Conservation (phyloP, 495 filamentous ascomycete genomes). For the Bacidia gigantensis region DNA sequence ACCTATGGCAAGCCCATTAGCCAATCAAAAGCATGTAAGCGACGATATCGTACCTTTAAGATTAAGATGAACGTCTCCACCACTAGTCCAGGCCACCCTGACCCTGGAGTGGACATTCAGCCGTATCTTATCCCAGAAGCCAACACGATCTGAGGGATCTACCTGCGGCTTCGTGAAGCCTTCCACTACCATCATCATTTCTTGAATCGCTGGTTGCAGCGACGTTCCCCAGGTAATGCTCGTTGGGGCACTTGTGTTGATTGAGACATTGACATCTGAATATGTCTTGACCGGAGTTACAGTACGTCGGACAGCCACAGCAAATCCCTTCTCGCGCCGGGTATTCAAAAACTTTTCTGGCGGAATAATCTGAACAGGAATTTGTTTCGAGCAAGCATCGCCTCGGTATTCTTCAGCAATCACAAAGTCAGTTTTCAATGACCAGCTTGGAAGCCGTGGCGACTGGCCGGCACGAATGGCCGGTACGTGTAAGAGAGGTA, state of each 20-base stretch:
- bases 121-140: conserved; percentile 98
- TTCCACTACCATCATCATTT: conserved; percentile 99
- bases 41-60: conserved; percentile 71
- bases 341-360: conserved; percentile 37
- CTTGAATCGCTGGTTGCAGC: conserved; percentile 95
- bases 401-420: conserved; percentile 88
- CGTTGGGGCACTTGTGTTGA: conserved; percentile 83
- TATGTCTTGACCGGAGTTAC: conserved; percentile 94
- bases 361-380: conserved; percentile 77
- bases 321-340: conserved; percentile 39
- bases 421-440: conserved; percentile 82
- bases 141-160: conserved; percentile 82
- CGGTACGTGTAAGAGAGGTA: conserved; percentile 85
- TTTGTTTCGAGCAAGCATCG: conserved; percentile 59
- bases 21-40: conserved; percentile 56
- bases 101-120: conserved; percentile 90
- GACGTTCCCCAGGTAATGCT: conserved; percentile 93
- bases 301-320: conserved; percentile 77
- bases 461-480: conserved; percentile 67
- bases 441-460: conserved; percentile 64
- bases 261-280: conserved; percentile 78
- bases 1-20: conserved; percentile 26
- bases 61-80: conserved; percentile 89
- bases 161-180: conserved; percentile 90
- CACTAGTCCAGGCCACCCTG: conserved; percentile 78